A percentile compares a stretch with the other conserved stretches of the same genome.
phyloP scores from a whole-genome alignment of 2,329 filamentous ascomycete species.

The Akanthomyces uredinophilus region DNA sequence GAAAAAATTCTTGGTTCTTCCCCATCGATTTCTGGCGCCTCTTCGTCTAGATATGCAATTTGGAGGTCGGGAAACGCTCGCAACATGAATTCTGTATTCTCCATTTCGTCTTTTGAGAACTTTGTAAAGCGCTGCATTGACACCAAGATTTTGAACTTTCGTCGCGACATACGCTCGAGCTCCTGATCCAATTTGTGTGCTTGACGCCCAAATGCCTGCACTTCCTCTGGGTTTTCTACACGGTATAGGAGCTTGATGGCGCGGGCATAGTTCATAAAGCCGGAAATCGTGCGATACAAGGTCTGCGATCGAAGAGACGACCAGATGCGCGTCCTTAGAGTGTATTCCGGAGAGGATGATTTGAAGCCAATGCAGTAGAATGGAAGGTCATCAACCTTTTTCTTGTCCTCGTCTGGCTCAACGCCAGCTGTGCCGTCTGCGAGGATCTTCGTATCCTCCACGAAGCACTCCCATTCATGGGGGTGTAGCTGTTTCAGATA shows the following conservation, averaged over 20 bases:
- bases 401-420: constrained; percentile 72
- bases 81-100: constrained; percentile 96
- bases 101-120: constrained; percentile 99
- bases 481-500: constrained; percentile 98
- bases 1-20: constrained; percentile 96
- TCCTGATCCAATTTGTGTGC: constrained; percentile 98
- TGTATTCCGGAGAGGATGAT: constrained; percentile 96
- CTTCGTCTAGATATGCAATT: constrained; percentile 95
- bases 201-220: constrained; percentile 95
- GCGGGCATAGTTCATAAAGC: constrained; percentile 99
- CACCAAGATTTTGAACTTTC: constrained; percentile 94
- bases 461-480: constrained; percentile 99
- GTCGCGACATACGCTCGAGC: constrained; percentile 94
- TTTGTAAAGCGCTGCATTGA: constrained; percentile 99
- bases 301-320: constrained; percentile 96
- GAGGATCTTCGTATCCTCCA: constrained; percentile 98
- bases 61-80: constrained; percentile 96
- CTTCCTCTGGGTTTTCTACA: constrained; percentile 97
- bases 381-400: constrained; percentile 97
- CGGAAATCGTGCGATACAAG: constrained; percentile 94
- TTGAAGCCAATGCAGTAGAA: constrained; percentile 99
- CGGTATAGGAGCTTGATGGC: constrained; percentile 98
- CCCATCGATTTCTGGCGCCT: constrained; percentile 80
- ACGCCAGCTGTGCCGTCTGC: constrained; percentile 63
- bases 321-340: constrained; percentile 95